Conservation (phyloP, 176 grass and related monocot genomes). For the Phoenix dactylifera region DNA sequence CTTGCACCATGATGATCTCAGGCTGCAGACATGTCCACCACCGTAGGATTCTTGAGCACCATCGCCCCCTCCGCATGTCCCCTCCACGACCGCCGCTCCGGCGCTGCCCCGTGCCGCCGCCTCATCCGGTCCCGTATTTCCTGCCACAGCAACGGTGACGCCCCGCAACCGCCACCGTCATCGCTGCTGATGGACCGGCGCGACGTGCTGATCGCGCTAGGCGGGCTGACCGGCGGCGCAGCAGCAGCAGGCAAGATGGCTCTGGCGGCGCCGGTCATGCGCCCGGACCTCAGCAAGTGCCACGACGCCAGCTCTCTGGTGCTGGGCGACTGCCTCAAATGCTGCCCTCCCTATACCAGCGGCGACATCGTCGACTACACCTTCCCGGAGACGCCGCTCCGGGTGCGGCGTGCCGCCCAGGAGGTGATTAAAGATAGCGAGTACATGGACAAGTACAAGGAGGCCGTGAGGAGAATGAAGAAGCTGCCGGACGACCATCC, state of each 20-base stretch:
- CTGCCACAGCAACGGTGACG: not conserved
- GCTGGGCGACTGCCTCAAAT: not conserved
- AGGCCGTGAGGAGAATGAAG: slow-evolving; percentile 2
- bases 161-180: too few relatives aligned
- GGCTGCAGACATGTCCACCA: not conserved
- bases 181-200: slow-evolving; percentile 15
- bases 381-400: slow-evolving; percentile 1
- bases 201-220: slow-evolving; percentile 21
- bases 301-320: not conserved
- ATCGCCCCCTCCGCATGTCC: slow-evolving; percentile 22
- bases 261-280: slow-evolving; percentile 9
- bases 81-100: slow-evolving; percentile 6
- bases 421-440: not conserved
- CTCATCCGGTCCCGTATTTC: not conserved
- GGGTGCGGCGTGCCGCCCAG: slow-evolving; percentile 9
- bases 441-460: slow-evolving; percentile 7
- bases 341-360: slow-evolving; percentile 17
- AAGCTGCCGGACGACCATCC: not conserved
- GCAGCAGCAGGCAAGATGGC: not conserved
- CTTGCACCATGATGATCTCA: too few relatives aligned
- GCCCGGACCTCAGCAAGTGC: slow-evolving; percentile 27
- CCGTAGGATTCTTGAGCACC: slow-evolving; percentile 12
- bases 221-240: slow-evolving; percentile 1
- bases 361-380: not conserved
- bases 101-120: not conserved